phyloP scores from a whole-genome alignment of 495 filamentous ascomycete species.

The Penicillium antarcticum region DNA sequence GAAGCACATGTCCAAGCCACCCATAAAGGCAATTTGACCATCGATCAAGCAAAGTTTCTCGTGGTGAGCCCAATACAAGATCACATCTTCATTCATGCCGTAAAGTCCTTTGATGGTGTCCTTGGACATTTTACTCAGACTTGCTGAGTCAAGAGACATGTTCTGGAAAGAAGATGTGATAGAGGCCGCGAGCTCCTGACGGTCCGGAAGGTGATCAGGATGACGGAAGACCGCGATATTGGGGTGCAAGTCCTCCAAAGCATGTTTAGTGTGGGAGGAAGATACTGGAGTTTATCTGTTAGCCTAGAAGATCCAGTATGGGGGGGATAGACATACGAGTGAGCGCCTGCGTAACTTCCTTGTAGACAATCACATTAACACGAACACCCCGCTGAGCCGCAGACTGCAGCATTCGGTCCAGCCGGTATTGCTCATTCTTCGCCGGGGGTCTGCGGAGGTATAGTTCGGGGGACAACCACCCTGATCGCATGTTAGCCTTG shows the following conservation, averaged over 20 bases:
- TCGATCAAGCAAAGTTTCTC: conserved; percentile 91
- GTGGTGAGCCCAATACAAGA: conserved; percentile 94
- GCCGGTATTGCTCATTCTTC: conserved; percentile 76
- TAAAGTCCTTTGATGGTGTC: conserved; percentile 75
- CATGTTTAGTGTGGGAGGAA: conserved; percentile 81
- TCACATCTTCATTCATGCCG: conserved; percentile 73
- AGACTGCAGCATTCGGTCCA: conserved; percentile 84
- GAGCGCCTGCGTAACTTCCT: conserved; percentile 82
- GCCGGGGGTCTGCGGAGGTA: conserved; percentile 85
- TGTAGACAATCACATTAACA: conserved; percentile 91
- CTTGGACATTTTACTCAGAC: conserved; percentile 54
- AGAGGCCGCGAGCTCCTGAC: conserved; percentile 50
- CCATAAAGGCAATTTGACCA: conserved; percentile 83
- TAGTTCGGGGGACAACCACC: conserved; percentile 88
- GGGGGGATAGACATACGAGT: conserved; percentile 60
- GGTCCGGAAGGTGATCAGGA: conserved; percentile 82
- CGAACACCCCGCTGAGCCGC: conserved; percentile 86
- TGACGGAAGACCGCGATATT: conserved; percentile 93
- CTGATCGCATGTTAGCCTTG: conserved; percentile 23
- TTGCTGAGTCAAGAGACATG: conserved; percentile 48
- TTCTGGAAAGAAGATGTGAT: conserved; percentile 51
- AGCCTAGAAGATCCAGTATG: not conserved
- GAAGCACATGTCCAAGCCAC: conserved; percentile 60
- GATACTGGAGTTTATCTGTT: conserved; percentile 50
- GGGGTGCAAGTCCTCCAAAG: conserved; percentile 70